Conservation (phyloP, 2,329 filamentous ascomycete genomes). For the Penicillium psychrosexuale region DNA sequence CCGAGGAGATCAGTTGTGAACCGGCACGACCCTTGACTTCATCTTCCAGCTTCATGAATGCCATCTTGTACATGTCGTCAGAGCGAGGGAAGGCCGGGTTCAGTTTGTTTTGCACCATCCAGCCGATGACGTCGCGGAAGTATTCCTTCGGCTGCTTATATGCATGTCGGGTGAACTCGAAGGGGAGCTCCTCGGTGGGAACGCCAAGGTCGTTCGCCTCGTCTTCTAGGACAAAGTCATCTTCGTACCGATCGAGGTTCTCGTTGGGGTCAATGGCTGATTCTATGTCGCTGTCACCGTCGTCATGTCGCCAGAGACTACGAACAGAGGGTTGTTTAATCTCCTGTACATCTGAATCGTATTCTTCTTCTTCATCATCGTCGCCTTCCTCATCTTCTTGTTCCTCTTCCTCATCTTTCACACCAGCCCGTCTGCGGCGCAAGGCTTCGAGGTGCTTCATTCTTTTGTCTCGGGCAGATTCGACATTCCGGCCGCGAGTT, state of each 20-base stretch:
- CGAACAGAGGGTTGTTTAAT: constrained; percentile 3
- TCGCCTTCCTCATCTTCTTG: not conserved
- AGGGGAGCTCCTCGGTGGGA: constrained; percentile 58
- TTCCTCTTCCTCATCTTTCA: constrained; percentile 29
- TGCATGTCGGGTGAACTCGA: constrained; percentile 65
- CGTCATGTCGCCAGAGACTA: constrained; percentile 8
- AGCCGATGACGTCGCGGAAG: constrained; percentile 71
- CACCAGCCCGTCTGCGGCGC: constrained; percentile 43
- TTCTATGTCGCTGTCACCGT: constrained; percentile 33
- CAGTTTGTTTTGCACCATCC: constrained; percentile 76
- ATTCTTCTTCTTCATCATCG: constrained; percentile 11
- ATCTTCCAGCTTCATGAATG: constrained; percentile 69
- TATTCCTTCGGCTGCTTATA: constrained; percentile 68
- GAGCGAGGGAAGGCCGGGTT: constrained; percentile 65
- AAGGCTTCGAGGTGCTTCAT: constrained; percentile 44
- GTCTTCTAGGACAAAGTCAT: constrained; percentile 64
- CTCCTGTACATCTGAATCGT: constrained; percentile 16
- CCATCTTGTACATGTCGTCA: constrained; percentile 63
- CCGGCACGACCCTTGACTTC: constrained; percentile 65
- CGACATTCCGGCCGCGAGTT: constrained; percentile 41
- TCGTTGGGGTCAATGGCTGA: constrained; percentile 34
- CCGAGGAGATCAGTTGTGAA: constrained; percentile 69
- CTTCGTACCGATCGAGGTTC: constrained; percentile 55
- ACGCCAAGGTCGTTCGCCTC: constrained; percentile 59
- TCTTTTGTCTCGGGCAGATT: constrained; percentile 39